phyloP scores from a whole-genome alignment of 371 early-diverging fungal genomes.

The Rhizopus sp. region DNA sequence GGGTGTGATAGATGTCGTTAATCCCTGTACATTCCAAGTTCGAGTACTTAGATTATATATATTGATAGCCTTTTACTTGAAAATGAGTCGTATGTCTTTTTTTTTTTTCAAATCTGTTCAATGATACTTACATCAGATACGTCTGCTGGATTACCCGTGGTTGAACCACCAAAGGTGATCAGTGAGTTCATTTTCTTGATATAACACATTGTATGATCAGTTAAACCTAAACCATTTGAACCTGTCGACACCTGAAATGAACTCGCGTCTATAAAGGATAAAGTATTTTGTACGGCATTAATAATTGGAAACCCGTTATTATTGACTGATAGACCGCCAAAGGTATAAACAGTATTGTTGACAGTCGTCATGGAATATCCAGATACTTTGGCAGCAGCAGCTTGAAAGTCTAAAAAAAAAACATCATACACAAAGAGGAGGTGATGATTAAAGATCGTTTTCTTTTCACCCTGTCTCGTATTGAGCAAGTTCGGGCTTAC shows the following conservation, averaged over 20 bases:
- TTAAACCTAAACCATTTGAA: slow-evolving; percentile 43
- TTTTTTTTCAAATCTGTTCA: slow-evolving; percentile 2
- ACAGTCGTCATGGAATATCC: slow-evolving; percentile 34
- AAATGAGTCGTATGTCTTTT: slow-evolving; percentile 2
- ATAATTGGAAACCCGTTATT: slow-evolving; percentile 30
- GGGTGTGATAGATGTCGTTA: slow-evolving; percentile 27
- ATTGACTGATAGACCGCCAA: slow-evolving; percentile 45
- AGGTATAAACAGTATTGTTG: slow-evolving; percentile 46
- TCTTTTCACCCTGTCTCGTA: neutral
- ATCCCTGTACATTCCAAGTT: slow-evolving; percentile 42
- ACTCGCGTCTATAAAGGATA: slow-evolving; percentile 38
- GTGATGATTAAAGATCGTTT: neutral
- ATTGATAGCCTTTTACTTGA: slow-evolving; percentile 25
- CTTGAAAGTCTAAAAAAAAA: slow-evolving; percentile 18
- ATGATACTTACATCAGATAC: slow-evolving; percentile 30
- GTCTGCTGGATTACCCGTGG: slow-evolving; percentile 43
- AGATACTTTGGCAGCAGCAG: slow-evolving; percentile 14
- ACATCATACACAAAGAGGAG: slow-evolving; percentile 1
- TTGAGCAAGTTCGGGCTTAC: slow-evolving; percentile 19
- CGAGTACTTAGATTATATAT: slow-evolving; percentile 33
- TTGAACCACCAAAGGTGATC: slow-evolving; percentile 51
- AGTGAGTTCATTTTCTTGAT: slow-evolving; percentile 41
- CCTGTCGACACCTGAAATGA: slow-evolving; percentile 43
- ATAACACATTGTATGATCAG: slow-evolving; percentile 49
- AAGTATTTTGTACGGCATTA: slow-evolving; percentile 40